phyloP scores from a whole-genome alignment of 805 yeast species.

The Kazachstania martiniae region DNA sequence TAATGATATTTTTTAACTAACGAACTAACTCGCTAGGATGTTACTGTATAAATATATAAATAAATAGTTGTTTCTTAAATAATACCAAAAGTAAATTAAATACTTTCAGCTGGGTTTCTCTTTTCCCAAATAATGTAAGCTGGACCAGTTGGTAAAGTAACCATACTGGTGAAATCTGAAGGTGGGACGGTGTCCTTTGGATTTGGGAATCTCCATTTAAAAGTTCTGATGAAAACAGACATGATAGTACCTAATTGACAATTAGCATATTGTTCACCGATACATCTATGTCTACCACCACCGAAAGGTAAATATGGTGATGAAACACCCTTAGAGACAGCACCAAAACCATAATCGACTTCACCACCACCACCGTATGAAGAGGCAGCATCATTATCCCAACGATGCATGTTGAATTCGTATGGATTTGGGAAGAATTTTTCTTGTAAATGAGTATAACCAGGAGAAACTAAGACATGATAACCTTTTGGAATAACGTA shows the following conservation, averaged over 20 bases:
- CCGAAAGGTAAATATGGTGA: conserved; percentile 97
- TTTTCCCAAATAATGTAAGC: conserved; percentile 63
- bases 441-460: conserved; percentile 71
- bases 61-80: not conserved
- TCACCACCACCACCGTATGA: conserved; percentile 25
- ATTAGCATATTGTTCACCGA: conserved; percentile 97
- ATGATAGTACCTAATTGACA: conserved; percentile 83
- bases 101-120: conserved; percentile 32
- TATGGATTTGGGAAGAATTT: conserved; percentile 69
- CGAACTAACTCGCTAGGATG: too few species aligned
- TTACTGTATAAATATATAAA: not conserved
- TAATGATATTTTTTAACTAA: not conserved
- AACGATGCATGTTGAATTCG: conserved; percentile 75
- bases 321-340: conserved; percentile 88
- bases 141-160: conserved; percentile 76
- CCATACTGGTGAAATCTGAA: conserved; percentile 84
- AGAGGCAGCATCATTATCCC: conserved; percentile 43
- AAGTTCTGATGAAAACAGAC: conserved; percentile 59
- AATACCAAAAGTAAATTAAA: not conserved
- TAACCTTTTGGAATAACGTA: conserved; percentile 85
- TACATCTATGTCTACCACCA: conserved; percentile 98
- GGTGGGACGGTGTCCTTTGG: conserved; percentile 44
- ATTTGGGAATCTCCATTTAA: conserved; percentile 62
- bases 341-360: conserved; percentile 95
- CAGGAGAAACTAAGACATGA: conserved; percentile 87